These are phyloP conservation scores for Colletotrichum sp. DNA, from an alignment of 2,329 filamentous ascomycete species.

Conservation along the genomic window DNA sequence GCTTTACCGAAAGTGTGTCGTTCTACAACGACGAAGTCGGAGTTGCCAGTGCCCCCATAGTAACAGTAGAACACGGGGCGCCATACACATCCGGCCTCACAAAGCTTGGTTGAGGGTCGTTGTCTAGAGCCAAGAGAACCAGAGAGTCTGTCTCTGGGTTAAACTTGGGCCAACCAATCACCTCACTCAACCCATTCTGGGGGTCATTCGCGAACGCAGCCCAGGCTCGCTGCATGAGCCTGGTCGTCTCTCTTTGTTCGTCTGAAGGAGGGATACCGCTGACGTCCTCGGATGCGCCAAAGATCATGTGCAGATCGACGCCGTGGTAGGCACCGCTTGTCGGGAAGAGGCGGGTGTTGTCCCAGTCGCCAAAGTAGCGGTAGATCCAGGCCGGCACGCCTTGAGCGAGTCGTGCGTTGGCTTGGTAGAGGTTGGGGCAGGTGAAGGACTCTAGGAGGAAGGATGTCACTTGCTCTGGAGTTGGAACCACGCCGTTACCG, in stretches of 20 bases:
- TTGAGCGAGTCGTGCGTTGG: conserved; percentile 34
- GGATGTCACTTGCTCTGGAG: conserved; percentile 35
- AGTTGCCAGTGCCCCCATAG: conserved; percentile 25
- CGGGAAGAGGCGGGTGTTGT: conserved; percentile 49
- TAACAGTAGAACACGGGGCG: conserved; percentile 26
- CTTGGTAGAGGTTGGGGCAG: conserved; percentile 47
- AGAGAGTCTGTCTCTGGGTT: conserved; percentile 27
- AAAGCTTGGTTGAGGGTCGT: conserved; percentile 25
- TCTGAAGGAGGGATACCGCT: conserved; percentile 37
- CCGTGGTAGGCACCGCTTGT: conserved; percentile 55
- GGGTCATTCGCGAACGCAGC: conserved; percentile 44
- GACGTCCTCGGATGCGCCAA: conserved; percentile 43
- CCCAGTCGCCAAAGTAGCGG: conserved; percentile 54
- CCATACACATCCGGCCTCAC: conserved; percentile 30
- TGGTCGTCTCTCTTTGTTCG: conserved; percentile 35
- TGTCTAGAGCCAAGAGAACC: conserved; percentile 29
- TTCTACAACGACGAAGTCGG: not conserved
- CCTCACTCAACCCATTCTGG: conserved; percentile 30
- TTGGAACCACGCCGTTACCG: conserved; percentile 41
- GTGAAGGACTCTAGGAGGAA: conserved; percentile 52
- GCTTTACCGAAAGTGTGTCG: not conserved
- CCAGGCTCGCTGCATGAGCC: conserved; percentile 46
- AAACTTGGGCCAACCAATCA: conserved; percentile 42
- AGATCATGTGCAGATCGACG: conserved; percentile 51
- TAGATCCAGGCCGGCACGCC: conserved; percentile 47